Conservation (phyloP, 2,329 filamentous ascomycete genomes). For the Xylariaceae sp. region DNA sequence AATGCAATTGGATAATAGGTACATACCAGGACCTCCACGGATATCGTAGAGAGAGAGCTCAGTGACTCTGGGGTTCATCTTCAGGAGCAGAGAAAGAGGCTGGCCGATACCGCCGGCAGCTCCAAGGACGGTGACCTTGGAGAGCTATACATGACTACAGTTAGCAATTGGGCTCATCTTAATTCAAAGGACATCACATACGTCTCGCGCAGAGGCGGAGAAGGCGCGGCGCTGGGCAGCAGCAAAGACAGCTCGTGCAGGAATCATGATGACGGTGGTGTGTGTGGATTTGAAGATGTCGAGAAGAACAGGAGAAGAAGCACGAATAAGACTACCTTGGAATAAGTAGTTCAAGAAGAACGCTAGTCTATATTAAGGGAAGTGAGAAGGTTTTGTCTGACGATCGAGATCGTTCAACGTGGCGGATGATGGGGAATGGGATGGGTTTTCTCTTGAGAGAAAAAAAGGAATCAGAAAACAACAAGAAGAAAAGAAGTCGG, state of each 20-base stretch:
- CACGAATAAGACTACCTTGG: no score
- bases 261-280: slow-evolving; percentile 22
- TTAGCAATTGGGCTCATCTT: slow-evolving; percentile 15
- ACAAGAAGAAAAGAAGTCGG: no score
- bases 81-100: slow-evolving; percentile 93
- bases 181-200: slow-evolving; percentile 33
- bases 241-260: slow-evolving; percentile 31
- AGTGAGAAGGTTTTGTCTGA: no score
- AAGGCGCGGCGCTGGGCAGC: slow-evolving; percentile 71
- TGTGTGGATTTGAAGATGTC: background rate
- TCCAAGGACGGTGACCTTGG: slow-evolving; percentile 96
- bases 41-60: slow-evolving; percentile 98
- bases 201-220: slow-evolving; percentile 73
- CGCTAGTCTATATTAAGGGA: background rate
- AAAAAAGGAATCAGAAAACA: no score
- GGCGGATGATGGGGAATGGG: no score
- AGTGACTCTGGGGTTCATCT: slow-evolving; percentile 93
- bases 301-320: background rate
- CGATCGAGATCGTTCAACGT: no score
- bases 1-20: slow-evolving; percentile 5
- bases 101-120: slow-evolving; percentile 98
- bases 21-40: slow-evolving; percentile 83
- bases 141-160: slow-evolving; percentile 56
- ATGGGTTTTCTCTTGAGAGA: no score
- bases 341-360: no score